phyloP scores from a whole-genome alignment of 441 rosid genomes.

The Populus tomentosa region DNA sequence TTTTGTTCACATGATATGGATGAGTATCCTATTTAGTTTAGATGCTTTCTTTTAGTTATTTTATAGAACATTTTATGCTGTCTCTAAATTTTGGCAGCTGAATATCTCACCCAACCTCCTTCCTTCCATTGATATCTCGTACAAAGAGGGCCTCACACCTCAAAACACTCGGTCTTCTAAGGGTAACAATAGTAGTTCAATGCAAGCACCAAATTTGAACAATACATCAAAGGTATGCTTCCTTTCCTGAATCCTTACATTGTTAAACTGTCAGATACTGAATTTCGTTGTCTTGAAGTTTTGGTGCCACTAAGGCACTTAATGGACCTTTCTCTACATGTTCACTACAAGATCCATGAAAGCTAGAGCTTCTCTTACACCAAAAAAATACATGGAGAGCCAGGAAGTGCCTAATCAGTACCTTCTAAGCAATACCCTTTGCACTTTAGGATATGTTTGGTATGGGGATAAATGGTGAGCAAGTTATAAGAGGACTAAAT shows the following conservation, averaged over 20 bases:
- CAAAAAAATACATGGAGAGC: neutral
- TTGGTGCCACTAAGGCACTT: neutral
- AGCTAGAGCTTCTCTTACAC: neutral
- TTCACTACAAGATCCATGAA: too few species aligned
- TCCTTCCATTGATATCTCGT: conserved; percentile 37
- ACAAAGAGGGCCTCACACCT: conserved; percentile 34
- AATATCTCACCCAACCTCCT: conserved; percentile 58
- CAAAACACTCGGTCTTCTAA: conserved; percentile 28
- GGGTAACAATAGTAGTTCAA: conserved; percentile 18
- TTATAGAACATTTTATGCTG: conserved; percentile 4
- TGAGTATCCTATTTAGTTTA: neutral
- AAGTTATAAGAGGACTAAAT: neutral
- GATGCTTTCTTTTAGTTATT: neutral
- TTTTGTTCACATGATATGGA: neutral
- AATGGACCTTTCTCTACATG: neutral
- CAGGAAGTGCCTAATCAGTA: neutral
- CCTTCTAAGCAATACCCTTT: neutral
- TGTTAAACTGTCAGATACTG: neutral
- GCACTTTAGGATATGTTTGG: neutral
- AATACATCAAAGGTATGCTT: conserved; percentile 55
- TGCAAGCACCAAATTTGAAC: conserved; percentile 16
- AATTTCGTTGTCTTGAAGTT: neutral
- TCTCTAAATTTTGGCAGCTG: conserved; percentile 44
- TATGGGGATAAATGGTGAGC: neutral
- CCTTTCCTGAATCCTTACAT: conserved; percentile 14